Percentiles rank a stretch among this genome's conserved stretches.
These are phyloP conservation scores for Coemansia sp. DNA, from an alignment of 192 early-diverging fungal species.

Conservation along the genomic window DNA sequence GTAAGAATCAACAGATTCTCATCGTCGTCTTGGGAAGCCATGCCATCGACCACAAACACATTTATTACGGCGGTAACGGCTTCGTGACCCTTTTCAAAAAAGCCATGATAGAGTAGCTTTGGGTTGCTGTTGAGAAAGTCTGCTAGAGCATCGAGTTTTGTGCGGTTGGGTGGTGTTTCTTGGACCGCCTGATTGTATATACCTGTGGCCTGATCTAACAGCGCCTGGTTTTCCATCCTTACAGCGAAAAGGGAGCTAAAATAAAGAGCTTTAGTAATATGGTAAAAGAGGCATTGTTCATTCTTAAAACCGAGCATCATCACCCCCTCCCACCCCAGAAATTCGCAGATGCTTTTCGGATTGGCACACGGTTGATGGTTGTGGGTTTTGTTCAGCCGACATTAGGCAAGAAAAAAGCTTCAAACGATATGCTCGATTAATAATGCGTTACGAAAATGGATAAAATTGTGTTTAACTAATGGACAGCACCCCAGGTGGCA, in stretches of 20 bases:
- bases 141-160: conserved; percentile 39
- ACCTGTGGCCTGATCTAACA: conserved; percentile 11
- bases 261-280: too few species aligned
- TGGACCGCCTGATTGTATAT: conserved; percentile 42
- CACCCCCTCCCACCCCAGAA: not conserved
- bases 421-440: too few species aligned
- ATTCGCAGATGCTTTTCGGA: not conserved
- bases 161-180: conserved; percentile 52
- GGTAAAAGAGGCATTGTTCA: too few species aligned
- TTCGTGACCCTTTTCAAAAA: conserved; percentile 42
- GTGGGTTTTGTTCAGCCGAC: not conserved
- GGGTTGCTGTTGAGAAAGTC: conserved; percentile 42
- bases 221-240: conserved; percentile 3
- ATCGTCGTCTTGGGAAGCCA: conserved; percentile 11
- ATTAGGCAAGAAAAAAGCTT: too few species aligned
- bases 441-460: not conserved
- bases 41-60: conserved; percentile 18
- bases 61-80: conserved; percentile 30
- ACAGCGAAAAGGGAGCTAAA: too few species aligned
- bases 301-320: not conserved
- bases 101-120: conserved; percentile 26
- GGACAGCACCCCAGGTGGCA: not conserved
- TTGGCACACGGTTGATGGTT: not conserved
- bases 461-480: not conserved
- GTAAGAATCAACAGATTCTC: conserved; percentile 45